Evolutionary conservation across 2,329 filamentous ascomycete genomes (phyloP), one percentile per base, ranked within the genome.

Genomic region (Cladosporium austrohemisphaericum): DNA sequence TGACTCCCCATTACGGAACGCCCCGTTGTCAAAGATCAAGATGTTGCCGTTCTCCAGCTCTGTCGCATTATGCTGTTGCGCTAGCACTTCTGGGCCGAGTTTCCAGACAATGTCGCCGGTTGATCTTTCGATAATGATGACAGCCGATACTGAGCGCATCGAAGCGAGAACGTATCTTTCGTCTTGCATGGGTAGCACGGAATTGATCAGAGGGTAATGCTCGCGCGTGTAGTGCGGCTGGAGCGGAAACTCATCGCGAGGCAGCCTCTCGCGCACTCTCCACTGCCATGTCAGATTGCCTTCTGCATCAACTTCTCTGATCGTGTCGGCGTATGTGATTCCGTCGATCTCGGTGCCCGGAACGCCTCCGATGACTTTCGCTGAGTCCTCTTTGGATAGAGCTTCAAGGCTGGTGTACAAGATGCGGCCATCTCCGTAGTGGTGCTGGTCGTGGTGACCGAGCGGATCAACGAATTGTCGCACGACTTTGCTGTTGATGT

Each of bases 181-280:
- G 25, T 72, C 69, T 2, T 57, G 55, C 11, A 72, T 57, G 25
- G 67, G 65, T 3, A 62, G 58, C 7, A 74, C 69, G 5, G 66
- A 68, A 48, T 75, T 75, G 52, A 75, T 74, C 3, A 75, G 61
- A 1, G 72, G 70, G 59, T 67, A 75, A 57, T 75, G 72, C 37
- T 71, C 68, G 9, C 67, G 63, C 19, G 67, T 61, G 52, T 68
- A 71, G 50, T 69, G 65, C 4, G 68, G 57, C 26, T 74, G 71
- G 1, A 72, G 62, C 4, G 67, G 63, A 46, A 70, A 75, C 35
- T 64, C 59, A 3, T 64, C 61, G 1, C 63, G 63, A 26, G 67
- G 62, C 0, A 75, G 61, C 41, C 68, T 65, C 19, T 74, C 71
- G 29, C 68, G 68, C 8, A 67, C 71, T 28, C 66, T 68, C 72